These are phyloP conservation scores for Paracorniculantispora psalliotae DNA, from an alignment of 2,329 filamentous ascomycete genomes.

Conservation along the genomic window DNA sequence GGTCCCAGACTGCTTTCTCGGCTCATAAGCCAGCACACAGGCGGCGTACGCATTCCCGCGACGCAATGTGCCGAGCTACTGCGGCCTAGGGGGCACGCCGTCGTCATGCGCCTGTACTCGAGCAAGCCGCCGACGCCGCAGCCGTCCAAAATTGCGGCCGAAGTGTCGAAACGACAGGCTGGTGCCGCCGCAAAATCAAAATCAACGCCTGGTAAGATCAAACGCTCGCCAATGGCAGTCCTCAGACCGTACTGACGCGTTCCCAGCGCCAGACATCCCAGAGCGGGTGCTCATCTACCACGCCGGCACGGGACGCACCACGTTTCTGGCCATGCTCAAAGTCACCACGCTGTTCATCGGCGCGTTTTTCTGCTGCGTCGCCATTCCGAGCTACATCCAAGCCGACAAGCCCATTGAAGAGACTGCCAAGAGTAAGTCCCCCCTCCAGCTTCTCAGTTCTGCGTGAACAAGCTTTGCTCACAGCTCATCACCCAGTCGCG, in stretches of 20 bases:
- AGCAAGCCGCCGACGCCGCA: not conserved
- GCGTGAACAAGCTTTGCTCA: constrained; percentile 6
- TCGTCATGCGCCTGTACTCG: not conserved
- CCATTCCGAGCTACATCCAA: constrained; percentile 54
- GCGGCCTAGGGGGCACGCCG: not conserved
- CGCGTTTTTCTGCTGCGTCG: constrained; percentile 58
- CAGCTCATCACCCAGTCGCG: constrained; percentile 40
- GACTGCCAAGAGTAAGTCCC: constrained; percentile 33
- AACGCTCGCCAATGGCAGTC: too few species aligned
- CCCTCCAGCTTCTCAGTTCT: not conserved
- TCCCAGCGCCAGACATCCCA: constrained; percentile 40
- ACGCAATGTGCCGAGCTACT: not conserved
- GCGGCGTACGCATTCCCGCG: not conserved
- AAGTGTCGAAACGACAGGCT: constrained; percentile 8
- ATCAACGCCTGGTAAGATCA: not conserved
- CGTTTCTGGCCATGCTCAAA: constrained; percentile 66
- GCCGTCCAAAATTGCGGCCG: not conserved
- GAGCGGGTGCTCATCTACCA: constrained; percentile 68
- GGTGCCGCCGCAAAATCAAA: not conserved
- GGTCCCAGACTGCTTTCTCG: not conserved
- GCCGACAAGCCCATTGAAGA: constrained; percentile 33
- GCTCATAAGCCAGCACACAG: not conserved
- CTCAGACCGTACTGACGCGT: too few species aligned
- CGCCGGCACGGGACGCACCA: constrained; percentile 61
- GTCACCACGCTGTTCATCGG: constrained; percentile 66